These are phyloP conservation scores for Nicotiana knightiana DNA, from an alignment of 257 asterid species.

Conservation along the genomic window DNA sequence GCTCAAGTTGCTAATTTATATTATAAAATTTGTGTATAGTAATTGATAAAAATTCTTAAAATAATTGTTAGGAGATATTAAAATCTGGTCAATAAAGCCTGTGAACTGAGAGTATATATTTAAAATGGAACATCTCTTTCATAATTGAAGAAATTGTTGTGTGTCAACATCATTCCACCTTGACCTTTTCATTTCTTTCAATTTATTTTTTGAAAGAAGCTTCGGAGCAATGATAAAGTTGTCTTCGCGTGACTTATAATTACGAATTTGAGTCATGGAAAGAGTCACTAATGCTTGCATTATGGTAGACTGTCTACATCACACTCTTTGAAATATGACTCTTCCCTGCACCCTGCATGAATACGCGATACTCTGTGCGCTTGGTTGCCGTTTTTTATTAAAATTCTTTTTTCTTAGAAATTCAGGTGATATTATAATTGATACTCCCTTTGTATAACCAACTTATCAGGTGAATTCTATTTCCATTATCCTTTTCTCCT, in stretches of 20 bases:
- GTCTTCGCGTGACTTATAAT: too few relatives aligned
- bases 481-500: background rate
- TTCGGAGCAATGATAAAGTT: too few relatives aligned
- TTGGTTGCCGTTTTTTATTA: background rate
- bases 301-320: too few relatives aligned
- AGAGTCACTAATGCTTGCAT: fast-evolving
- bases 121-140: background rate
- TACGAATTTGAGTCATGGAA: fast-evolving
- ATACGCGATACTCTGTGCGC: too few relatives aligned
- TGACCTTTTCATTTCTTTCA: background rate
- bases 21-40: too few relatives aligned
- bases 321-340: too few relatives aligned
- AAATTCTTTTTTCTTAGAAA: background rate
- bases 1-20: too few relatives aligned
- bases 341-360: fast-evolving
- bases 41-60: background rate
- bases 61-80: background rate
- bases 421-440: background rate
- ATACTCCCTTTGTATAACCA: background rate
- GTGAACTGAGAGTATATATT: background rate
- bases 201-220: too few relatives aligned
- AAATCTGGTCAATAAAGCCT: background rate
- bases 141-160: background rate
- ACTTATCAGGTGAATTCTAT: background rate
- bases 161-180: background rate